Evolutionary conservation across 2,329 filamentous ascomycete genomes (phyloP).

Genomic region (Phoma sp.): DNA sequence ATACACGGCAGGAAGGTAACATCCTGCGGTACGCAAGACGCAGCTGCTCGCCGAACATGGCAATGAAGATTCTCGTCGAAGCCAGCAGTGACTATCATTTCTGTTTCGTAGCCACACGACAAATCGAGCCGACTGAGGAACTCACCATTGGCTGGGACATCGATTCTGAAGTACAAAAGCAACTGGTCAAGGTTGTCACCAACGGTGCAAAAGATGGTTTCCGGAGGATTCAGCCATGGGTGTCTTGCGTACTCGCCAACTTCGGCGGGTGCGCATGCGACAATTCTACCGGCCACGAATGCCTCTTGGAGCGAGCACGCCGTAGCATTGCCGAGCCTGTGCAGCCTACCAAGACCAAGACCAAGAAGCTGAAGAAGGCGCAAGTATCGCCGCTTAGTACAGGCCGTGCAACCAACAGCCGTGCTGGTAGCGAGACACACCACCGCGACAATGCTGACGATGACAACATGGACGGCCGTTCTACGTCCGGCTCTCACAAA

Average conservation of each 20-base stretch:
- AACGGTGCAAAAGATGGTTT: conserved; percentile 67
- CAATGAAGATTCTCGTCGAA: conserved; percentile 83
- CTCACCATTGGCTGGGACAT: conserved; percentile 67
- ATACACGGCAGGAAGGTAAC: conserved; percentile 86
- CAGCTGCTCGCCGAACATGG: conserved; percentile 90
- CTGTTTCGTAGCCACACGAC: conserved; percentile 84
- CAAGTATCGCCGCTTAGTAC: conserved; percentile 62
- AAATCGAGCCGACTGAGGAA: conserved; percentile 76
- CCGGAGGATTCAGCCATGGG: conserved; percentile 68
- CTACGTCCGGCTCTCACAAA: conserved; percentile 62
- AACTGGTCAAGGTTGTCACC: conserved; percentile 65
- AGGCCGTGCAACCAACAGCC: conserved; percentile 60
- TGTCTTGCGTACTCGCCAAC: conserved; percentile 73
- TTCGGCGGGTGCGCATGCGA: conserved; percentile 82
- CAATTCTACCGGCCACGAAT: conserved; percentile 42
- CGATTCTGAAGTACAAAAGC: conserved; percentile 56
- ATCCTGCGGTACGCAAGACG: conserved; percentile 85
- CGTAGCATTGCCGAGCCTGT: conserved; percentile 37
- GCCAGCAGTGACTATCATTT: conserved; percentile 77
- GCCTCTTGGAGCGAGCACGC: conserved; percentile 45
- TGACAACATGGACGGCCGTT: conserved; percentile 62
- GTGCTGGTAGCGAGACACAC: conserved; percentile 64
- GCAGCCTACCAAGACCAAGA: conserved; percentile 49
- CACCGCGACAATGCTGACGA: conserved; percentile 60
- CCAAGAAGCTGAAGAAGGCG: conserved; percentile 56